These are phyloP conservation scores for Diaporthe longicolla DNA, from an alignment of 2,329 filamentous ascomycete genomes.

Conservation along the genomic window DNA sequence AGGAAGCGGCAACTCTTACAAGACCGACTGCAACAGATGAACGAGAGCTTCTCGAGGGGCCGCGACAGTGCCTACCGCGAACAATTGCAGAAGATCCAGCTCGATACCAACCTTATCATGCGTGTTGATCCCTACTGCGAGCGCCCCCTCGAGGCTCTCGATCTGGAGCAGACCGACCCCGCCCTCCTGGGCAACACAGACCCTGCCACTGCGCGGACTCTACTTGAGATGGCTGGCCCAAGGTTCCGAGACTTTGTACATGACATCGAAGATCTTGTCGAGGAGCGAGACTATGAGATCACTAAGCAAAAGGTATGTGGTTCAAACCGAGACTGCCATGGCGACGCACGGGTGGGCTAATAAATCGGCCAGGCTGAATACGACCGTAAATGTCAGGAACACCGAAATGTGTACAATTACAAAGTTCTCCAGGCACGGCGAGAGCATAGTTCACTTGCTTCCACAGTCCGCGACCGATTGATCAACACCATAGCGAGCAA, in stretches of 20 bases:
- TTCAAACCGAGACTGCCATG: neutral
- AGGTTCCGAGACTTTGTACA: constrained; percentile 89
- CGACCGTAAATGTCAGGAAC: constrained; percentile 72
- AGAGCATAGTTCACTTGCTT: constrained; percentile 71
- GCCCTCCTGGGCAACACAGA: constrained; percentile 53
- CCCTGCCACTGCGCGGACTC: constrained; percentile 61
- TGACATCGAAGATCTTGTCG: constrained; percentile 88
- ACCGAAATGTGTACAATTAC: constrained; percentile 72
- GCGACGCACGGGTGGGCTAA: neutral
- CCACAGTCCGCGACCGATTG: constrained; percentile 75
- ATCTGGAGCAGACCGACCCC: constrained; percentile 44
- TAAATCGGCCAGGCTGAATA: constrained; percentile 67
- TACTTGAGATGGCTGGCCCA: constrained; percentile 83
- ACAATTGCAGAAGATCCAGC: constrained; percentile 91
- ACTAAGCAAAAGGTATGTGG: constrained; percentile 82
- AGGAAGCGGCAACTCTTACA: constrained; percentile 87
- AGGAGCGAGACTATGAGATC: constrained; percentile 87
- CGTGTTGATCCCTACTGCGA: constrained; percentile 84
- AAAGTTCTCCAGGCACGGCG: constrained; percentile 73
- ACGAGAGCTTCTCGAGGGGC: constrained; percentile 83
- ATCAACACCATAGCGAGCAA: constrained; percentile 76
- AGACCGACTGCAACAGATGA: constrained; percentile 83
- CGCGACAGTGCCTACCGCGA: constrained; percentile 88
- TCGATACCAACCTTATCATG: constrained; percentile 88
- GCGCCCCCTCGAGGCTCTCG: constrained; percentile 60